Conservation (phyloP, 768 basidiomycete genomes). For the Collybia sordida region DNA sequence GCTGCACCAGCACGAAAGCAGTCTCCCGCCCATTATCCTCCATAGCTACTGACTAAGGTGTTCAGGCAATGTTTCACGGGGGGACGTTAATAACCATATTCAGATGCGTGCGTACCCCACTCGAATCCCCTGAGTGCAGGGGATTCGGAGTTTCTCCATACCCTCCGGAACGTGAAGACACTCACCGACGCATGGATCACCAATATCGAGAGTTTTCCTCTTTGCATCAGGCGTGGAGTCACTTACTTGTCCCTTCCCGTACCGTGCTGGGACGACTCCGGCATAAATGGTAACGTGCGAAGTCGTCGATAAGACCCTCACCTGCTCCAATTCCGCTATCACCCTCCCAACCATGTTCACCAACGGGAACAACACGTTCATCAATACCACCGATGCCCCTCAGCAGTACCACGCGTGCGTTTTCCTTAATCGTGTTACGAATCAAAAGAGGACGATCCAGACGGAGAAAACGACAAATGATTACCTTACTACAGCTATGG, state of each 20-base stretch:
- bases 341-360: slow-evolving; percentile 24
- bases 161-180: slow-evolving; percentile 18
- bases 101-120: slow-evolving; percentile 36
- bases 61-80: too few relatives aligned
- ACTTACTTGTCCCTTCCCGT: slow-evolving; percentile 30
- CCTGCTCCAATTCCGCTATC: slow-evolving; percentile 21
- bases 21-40: too few relatives aligned
- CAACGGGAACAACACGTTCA: slow-evolving; percentile 31
- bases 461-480: slow-evolving; percentile 26
- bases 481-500: slow-evolving; percentile 22
- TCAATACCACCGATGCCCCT: slow-evolving; percentile 25
- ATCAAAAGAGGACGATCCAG: slow-evolving; percentile 22
- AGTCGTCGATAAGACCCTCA: slow-evolving; percentile 38
- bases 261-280: slow-evolving; percentile 26
- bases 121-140: slow-evolving; percentile 30
- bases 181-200: slow-evolving; percentile 32
- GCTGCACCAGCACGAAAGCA: too few relatives aligned
- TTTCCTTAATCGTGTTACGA: slow-evolving; percentile 28
- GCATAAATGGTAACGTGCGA: slow-evolving; percentile 29
- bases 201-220: slow-evolving; percentile 18
- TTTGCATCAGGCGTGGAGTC: slow-evolving; percentile 24
- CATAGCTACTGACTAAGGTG: too few relatives aligned
- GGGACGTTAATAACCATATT: slow-evolving; percentile 24
- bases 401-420: slow-evolving; percentile 28
- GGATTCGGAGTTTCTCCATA: slow-evolving; percentile 24